Evolutionary conservation across 106 monocot genomes (phyloP).

Genomic region (Dendrobium nobile): DNA sequence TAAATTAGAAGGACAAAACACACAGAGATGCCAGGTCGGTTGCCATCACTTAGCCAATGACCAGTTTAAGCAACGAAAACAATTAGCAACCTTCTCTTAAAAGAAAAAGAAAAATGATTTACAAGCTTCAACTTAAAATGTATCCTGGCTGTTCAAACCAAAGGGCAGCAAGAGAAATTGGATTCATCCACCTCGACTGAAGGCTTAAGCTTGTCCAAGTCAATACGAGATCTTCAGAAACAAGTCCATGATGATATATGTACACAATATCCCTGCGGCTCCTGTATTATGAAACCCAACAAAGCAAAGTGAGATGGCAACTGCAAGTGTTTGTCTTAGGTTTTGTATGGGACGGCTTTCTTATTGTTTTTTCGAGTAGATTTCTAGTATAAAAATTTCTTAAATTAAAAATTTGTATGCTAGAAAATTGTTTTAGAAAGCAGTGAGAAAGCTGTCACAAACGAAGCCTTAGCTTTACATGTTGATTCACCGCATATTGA

Average conservation of each 20-base stretch:
- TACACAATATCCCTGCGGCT: not conserved
- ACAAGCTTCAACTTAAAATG: not conserved
- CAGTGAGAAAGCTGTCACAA: too few species aligned
- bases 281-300: not conserved
- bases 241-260: not conserved
- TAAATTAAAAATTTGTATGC: too few species aligned
- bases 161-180: not conserved
- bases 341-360: too few species aligned
- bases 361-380: too few species aligned
- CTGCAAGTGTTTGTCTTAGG: not conserved
- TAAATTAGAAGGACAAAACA: too few species aligned
- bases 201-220: not conserved
- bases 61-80: not conserved
- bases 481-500: not conserved
- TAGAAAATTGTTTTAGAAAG: too few species aligned
- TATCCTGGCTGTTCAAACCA: not conserved
- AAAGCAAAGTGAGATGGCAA: not conserved
- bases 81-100: not conserved
- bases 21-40: not conserved
- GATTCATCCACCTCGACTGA: not conserved
- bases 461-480: not conserved
- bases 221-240: not conserved
- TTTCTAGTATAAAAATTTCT: too few species aligned
- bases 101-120: not conserved
- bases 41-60: not conserved